Conservation (phyloP, 257 asterid species). For the Solanum paucissectum region DNA sequence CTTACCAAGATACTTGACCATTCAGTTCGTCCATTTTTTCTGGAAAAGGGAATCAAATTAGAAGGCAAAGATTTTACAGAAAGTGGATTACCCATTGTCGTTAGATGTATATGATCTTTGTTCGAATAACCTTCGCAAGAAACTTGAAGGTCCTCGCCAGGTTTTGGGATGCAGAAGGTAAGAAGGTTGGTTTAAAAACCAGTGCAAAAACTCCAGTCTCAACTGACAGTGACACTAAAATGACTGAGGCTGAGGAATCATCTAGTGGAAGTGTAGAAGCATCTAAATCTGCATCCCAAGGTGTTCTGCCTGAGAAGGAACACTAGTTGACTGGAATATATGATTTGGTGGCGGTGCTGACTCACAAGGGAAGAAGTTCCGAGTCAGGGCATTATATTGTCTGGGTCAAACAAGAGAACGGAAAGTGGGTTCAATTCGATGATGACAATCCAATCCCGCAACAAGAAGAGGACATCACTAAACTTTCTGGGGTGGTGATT, state of each 20-base stretch:
- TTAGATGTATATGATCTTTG: slow-evolving; percentile 86
- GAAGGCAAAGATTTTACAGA: slow-evolving; percentile 94
- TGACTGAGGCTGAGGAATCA: slow-evolving; percentile 79
- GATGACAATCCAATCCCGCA: slow-evolving; percentile 86
- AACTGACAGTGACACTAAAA: slow-evolving; percentile 51
- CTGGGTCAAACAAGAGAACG: slow-evolving; percentile 98
- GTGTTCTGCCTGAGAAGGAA: slow-evolving; percentile 52
- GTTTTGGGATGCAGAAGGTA: slow-evolving; percentile 93
- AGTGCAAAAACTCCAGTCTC: slow-evolving; percentile 45
- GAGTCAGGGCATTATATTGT: slow-evolving; percentile 96
- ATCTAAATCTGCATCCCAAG: slow-evolving; percentile 42
- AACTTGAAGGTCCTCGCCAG: slow-evolving; percentile 73
- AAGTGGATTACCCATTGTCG: slow-evolving; percentile 90
- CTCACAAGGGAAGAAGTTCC: slow-evolving; percentile 98
- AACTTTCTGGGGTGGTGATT: slow-evolving; percentile 99
- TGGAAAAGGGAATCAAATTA: slow-evolving; percentile 99
- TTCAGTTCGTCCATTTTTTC: slow-evolving; percentile 92
- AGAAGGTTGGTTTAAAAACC: slow-evolving; percentile 66
- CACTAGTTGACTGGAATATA: slow-evolving; percentile 71
- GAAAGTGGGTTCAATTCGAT: slow-evolving; percentile 87
- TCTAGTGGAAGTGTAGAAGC: slow-evolving; percentile 46
- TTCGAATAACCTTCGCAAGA: slow-evolving; percentile 80
- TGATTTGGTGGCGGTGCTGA: slow-evolving; percentile 94
- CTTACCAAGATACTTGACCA: slow-evolving; percentile 89
- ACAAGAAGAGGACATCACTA: slow-evolving; percentile 83